Conservation (phyloP, 2,329 filamentous ascomycete species). For the Penicillium oxalicum region DNA sequence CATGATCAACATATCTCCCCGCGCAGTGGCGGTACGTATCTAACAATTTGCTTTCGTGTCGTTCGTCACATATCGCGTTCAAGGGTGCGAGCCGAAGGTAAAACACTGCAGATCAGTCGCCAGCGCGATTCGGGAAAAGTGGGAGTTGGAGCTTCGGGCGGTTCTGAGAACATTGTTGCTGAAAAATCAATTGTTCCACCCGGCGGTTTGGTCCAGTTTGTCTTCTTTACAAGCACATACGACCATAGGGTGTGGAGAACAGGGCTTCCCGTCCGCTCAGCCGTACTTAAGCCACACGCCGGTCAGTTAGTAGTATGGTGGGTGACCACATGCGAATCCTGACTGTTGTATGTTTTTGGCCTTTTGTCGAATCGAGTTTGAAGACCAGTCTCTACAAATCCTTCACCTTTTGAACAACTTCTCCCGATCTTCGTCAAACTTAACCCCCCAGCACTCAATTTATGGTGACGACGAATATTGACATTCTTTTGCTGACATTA, state of each 20-base stretch:
- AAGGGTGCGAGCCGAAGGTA: background rate
- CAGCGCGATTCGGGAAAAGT: too few relatives aligned
- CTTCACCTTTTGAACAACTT: slow-evolving; percentile 3
- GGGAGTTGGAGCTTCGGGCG: too few relatives aligned
- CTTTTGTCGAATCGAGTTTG: slow-evolving; percentile 10
- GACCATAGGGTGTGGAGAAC: slow-evolving; percentile 43
- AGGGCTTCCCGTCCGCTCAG: slow-evolving; percentile 45
- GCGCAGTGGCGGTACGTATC: slow-evolving; percentile 65
- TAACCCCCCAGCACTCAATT: too few relatives aligned
- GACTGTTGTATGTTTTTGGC: slow-evolving; percentile 39
- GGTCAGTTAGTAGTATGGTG: slow-evolving; percentile 44
- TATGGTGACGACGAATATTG: slow-evolving; percentile 2
- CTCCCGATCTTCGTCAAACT: background rate
- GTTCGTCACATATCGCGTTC: background rate
- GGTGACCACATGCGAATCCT: slow-evolving; percentile 44
- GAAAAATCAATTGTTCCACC: background rate
- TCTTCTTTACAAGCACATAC: slow-evolving; percentile 28
- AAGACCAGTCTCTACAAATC: too few relatives aligned
- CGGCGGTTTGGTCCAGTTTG: slow-evolving; percentile 13
- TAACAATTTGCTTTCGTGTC: slow-evolving; percentile 2
- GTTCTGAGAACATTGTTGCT: too few relatives aligned
- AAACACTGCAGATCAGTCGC: too few relatives aligned
- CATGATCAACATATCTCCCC: slow-evolving; percentile 73
- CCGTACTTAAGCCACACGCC: slow-evolving; percentile 44
- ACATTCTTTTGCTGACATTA: background rate